These are phyloP conservation scores for Candolleomyces aberdarensis DNA, from an alignment of 768 basidiomycete genomes.

Conservation along the genomic window DNA sequence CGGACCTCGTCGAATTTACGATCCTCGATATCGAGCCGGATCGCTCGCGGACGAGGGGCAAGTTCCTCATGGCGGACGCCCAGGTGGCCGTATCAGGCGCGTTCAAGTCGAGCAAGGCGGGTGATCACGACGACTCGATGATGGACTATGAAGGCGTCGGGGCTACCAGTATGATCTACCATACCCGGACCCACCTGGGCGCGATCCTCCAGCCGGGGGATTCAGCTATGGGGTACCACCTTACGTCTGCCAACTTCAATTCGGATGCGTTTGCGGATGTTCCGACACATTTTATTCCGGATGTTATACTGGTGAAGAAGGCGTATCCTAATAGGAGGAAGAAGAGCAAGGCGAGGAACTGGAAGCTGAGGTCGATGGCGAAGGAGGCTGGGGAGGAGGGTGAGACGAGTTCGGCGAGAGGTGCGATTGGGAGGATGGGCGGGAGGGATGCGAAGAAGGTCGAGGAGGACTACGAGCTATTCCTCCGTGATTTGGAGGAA, in stretches of 20 bases:
- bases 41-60: constrained; percentile 53
- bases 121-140: constrained; percentile 41
- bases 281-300: constrained; percentile 68
- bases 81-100: constrained; percentile 87
- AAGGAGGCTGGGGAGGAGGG: constrained; percentile 89
- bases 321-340: constrained; percentile 91
- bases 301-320: constrained; percentile 93
- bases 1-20: constrained; percentile 92
- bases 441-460: constrained; percentile 90
- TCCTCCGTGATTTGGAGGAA: constrained; percentile 92
- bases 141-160: constrained; percentile 65
- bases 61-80: constrained; percentile 75
- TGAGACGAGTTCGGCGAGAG: constrained; percentile 71
- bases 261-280: constrained; percentile 78
- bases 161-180: constrained; percentile 74
- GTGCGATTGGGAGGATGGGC: constrained; percentile 87
- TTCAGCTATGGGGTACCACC: constrained; percentile 85
- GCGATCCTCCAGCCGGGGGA: constrained; percentile 91
- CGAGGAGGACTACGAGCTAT: constrained; percentile 95
- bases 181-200: constrained; percentile 96
- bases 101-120: constrained; percentile 52
- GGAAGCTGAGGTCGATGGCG: constrained; percentile 90
- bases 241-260: constrained; percentile 91
- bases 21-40: constrained; percentile 93
- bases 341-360: constrained; percentile 80